Conservation (phyloP, 768 basidiomycete genomes). For the Sporobolomyces pararoseus region DNA sequence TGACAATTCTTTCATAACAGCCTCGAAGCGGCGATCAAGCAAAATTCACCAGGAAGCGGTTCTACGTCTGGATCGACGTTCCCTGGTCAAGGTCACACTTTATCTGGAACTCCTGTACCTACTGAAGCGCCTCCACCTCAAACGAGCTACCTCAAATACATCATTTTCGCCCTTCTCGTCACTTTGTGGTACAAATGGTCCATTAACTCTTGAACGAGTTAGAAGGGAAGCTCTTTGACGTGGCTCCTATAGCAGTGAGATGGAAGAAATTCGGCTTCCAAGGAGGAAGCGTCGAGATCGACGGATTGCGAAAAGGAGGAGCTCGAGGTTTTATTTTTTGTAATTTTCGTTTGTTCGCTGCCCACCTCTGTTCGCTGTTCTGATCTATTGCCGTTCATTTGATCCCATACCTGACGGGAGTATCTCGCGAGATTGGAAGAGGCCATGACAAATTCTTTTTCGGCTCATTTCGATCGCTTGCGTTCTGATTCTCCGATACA, state of each 20-base stretch:
- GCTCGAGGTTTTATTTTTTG: neutral
- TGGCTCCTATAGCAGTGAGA: no score
- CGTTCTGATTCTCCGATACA: no score
- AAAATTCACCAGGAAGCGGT: neutral
- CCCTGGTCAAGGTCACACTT: slow-evolving; percentile 35
- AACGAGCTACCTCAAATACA: neutral
- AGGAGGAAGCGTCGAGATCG: neutral
- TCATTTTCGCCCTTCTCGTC: neutral
- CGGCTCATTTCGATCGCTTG: no score
- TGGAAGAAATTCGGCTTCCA: neutral
- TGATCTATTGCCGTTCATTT: no score
- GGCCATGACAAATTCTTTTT: no score
- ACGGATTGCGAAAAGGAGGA: neutral
- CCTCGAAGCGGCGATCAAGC: slow-evolving; percentile 32
- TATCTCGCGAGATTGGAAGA: no score
- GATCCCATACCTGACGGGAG: no score
- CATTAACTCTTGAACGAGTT: neutral
- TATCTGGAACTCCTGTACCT: slow-evolving; percentile 23
- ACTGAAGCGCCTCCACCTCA: slow-evolving; percentile 19
- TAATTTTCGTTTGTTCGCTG: neutral
- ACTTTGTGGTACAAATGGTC: slow-evolving; percentile 4
- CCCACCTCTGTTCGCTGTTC: no score
- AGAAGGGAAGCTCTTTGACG: neutral
- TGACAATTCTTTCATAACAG: slow-evolving; percentile 4
- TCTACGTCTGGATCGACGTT: neutral